Evolutionary conservation across 2,329 filamentous ascomycete genomes (phyloP).

Genomic region (Neofusicoccum cordaticola): DNA sequence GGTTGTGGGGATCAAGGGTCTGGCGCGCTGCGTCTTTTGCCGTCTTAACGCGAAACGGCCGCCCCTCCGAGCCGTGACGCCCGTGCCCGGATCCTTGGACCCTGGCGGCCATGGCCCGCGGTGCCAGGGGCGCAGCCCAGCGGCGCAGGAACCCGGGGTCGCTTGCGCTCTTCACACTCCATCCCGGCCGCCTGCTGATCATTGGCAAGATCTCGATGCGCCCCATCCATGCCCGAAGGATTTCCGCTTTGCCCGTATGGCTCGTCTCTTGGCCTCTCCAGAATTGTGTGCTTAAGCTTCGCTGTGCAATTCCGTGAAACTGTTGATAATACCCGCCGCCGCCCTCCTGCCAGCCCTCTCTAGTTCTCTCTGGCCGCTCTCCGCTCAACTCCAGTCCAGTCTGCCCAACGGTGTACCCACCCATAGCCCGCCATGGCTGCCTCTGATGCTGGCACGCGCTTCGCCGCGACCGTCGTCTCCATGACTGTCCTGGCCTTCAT

Average conservation of each 20-base stretch:
- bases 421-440: neutral
- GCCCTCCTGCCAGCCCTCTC: neutral
- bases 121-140: neutral
- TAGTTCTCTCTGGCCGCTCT: neutral
- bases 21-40: neutral
- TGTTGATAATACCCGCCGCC: conserved; percentile 9
- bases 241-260: neutral
- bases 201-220: neutral
- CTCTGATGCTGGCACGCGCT: neutral
- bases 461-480: conserved; percentile 9
- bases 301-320: neutral
- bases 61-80: neutral
- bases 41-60: conserved; percentile 14
- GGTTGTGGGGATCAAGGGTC: neutral
- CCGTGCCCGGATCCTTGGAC: neutral
- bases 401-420: neutral
- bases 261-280: neutral
- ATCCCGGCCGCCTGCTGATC: neutral
- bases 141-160: conserved; percentile 14
- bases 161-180: neutral
- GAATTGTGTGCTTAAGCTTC: neutral
- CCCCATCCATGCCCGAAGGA: neutral
- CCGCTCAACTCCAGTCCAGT: neutral
- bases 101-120: neutral
- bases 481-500: conserved; percentile 10